Evolutionary conservation across 257 asterid genomes (phyloP), one percentile per base, ranked within the genome.

Genomic region (Jaltomata sinuosa): DNA sequence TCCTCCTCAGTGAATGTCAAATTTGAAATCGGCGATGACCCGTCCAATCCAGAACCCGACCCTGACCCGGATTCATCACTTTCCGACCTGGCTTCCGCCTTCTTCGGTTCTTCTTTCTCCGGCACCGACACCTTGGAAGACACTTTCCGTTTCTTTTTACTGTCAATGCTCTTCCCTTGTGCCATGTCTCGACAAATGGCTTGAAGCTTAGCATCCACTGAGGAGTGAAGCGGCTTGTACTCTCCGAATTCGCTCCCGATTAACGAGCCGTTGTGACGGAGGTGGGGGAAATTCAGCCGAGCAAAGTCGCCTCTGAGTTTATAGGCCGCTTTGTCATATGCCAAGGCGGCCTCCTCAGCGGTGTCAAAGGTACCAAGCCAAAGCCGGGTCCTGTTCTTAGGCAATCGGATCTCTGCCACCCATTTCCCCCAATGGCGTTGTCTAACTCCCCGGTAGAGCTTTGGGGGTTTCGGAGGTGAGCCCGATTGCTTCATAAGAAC

Each of bases 281-380:
- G 94, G 82, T 96, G 94, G 0, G 98, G 98, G 85, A 96, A 96
- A 85, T 96, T 96, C 25, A 96, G 91, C 85, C 97, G 90, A 1
- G 98, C 98, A 52, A 47, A 85, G 88, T 94, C 99, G 1, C 99
- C 99, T 3, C 99, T 86, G 47, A 96, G 97, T 93, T 88, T 95
- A 88, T 81, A 94, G 42, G 98, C 99, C 85, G 99, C 87, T 69
- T 79, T 79, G 47, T 77, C 87, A 67, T 84, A 84, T 3, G 84
- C 84, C 40, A 79, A 50, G 14, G 84, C 87, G 5, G 87, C 87
- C 40, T 84, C 84, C 84, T 84, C 84, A 57, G 84, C 87, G 8
- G 87, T 84, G 27, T 61, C 84, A 38, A 84, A 84, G 67, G 80
- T 84, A 14, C 84, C 87, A 1, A 84, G 69, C 87, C 87, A 79